Conservation (phyloP, 192 early-diverging fungal genomes). For the Linnemannia hyalina region DNA sequence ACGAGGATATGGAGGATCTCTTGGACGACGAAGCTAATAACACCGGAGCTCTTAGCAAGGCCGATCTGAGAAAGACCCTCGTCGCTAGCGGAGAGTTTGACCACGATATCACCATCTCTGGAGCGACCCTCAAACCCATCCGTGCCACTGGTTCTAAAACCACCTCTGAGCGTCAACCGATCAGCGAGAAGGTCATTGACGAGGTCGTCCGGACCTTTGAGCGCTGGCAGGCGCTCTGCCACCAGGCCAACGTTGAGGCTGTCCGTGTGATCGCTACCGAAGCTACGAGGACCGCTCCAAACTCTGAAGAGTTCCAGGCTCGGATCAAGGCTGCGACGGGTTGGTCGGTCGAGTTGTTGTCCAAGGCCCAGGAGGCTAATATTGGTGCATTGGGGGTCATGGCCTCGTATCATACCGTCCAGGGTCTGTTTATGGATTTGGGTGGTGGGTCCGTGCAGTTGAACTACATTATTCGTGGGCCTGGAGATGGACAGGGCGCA, state of each 20-base stretch:
- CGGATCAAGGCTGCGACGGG: constrained; percentile 60
- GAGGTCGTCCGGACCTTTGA: constrained; percentile 63
- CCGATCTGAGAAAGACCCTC: constrained; percentile 27
- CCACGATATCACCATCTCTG: constrained; percentile 10
- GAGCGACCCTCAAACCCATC: neutral
- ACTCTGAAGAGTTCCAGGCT: constrained; percentile 59
- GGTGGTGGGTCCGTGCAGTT: constrained; percentile 70
- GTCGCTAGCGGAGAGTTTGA: constrained; percentile 24
- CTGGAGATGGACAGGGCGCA: constrained; percentile 28
- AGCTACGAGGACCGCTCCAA: constrained; percentile 66
- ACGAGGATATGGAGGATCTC: constrained; percentile 15
- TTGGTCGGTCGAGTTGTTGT: constrained; percentile 57
- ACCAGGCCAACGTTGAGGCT: constrained; percentile 53
- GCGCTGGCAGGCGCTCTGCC: constrained; percentile 63
- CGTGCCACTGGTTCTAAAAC: neutral
- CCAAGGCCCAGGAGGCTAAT: constrained; percentile 64
- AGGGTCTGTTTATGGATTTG: constrained; percentile 68
- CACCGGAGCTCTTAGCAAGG: neutral
- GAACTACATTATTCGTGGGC: constrained; percentile 63
- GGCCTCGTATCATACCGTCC: constrained; percentile 64
- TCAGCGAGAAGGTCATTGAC: constrained; percentile 62
- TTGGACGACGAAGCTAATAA: neutral
- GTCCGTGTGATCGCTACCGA: constrained; percentile 70
- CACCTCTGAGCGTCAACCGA: constrained; percentile 38
- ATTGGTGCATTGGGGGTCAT: constrained; percentile 66